Evolutionary conservation across 1,284 basidiomycete genomes (phyloP), one percentile per base, ranked within the genome.

Genomic region (Fomitopsis betulina): DNA sequence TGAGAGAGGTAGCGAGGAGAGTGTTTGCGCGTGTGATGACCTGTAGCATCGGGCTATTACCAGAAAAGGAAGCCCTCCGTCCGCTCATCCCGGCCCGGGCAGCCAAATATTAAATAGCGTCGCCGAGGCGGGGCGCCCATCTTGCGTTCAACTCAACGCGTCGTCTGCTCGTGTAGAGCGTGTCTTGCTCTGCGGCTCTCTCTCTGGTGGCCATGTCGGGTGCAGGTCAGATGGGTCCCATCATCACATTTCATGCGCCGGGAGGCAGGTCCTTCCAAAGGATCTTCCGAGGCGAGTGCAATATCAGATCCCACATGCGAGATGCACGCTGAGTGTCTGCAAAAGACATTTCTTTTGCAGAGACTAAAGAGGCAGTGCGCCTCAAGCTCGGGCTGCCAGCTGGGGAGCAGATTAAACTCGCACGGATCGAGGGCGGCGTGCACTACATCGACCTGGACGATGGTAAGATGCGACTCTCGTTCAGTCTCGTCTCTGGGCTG

Each of bases 391-490:
- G 76, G 3, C 70, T 91, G 0, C 61, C 73, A 21, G 60, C 68
- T 0, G 71, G 75, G 39, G 66, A 73, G 12, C 61, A 69, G 1
- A 68, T 91, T 12, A 67, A 72, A 2, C 78, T 92, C 15, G 74
- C 77, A 25, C 86, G 88, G 63, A 63, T 87, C 45, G 77, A 84
- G 35, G 76, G 77, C n/a, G 80, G 77, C 6, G 73, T 72, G 59
- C 67, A 70, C n/a, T n/a, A n/a, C 17, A 79, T 91, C 49, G 86
- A 87, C 67, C 75, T 92, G 27, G 88, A 89, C 53, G 89, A 91
- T 67, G 87, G 89, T 89, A 65, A 60, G 78, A 66, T 17, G 17
- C 12, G 23, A 45, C 56, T 13, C 8, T 25, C 47, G 47, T 49
- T 55, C 51, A 19, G 32, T 19, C 52, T 55, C 40, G 21, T 37